Percentiles rank a stretch among this genome's conserved stretches.
Conservation (phyloP, 192 early-diverging fungal genomes). For the Chytriomyces sp. region DNA sequence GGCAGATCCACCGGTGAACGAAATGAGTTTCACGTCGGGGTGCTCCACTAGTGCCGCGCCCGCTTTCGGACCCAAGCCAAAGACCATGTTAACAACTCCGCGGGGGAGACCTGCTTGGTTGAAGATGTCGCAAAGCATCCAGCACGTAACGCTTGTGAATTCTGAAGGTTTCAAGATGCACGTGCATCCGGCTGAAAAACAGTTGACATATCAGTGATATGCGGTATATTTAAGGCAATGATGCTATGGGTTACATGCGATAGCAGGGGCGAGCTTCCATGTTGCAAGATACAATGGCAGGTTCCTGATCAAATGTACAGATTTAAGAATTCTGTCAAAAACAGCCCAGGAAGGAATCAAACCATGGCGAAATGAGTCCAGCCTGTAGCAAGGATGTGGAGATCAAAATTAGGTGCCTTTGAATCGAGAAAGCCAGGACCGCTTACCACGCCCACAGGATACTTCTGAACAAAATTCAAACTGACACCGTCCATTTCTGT, state of each 20-base stretch:
- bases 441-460: constrained; percentile 68
- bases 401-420: constrained; percentile 14
- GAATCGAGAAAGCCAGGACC: neutral
- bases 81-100: constrained; percentile 84
- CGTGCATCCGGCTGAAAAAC: constrained; percentile 67
- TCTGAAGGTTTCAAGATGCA: constrained; percentile 81
- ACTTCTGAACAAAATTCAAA: constrained; percentile 60
- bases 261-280: constrained; percentile 81
- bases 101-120: constrained; percentile 73
- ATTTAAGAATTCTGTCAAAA: neutral
- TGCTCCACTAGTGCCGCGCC: constrained; percentile 75
- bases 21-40: constrained; percentile 65
- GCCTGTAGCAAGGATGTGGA: constrained; percentile 27
- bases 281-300: constrained; percentile 71
- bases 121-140: constrained; percentile 66
- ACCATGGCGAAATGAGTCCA: constrained; percentile 74
- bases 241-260: constrained; percentile 52
- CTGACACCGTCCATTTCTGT: constrained; percentile 57
- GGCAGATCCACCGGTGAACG: constrained; percentile 77
- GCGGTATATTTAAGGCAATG: neutral
- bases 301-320: constrained; percentile 25
- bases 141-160: constrained; percentile 46
- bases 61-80: constrained; percentile 71
- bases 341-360: neutral
- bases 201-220: neutral